These are phyloP conservation scores for Diaporthe humulicola DNA, from an alignment of 2,329 filamentous ascomycete species.

Conservation along the genomic window DNA sequence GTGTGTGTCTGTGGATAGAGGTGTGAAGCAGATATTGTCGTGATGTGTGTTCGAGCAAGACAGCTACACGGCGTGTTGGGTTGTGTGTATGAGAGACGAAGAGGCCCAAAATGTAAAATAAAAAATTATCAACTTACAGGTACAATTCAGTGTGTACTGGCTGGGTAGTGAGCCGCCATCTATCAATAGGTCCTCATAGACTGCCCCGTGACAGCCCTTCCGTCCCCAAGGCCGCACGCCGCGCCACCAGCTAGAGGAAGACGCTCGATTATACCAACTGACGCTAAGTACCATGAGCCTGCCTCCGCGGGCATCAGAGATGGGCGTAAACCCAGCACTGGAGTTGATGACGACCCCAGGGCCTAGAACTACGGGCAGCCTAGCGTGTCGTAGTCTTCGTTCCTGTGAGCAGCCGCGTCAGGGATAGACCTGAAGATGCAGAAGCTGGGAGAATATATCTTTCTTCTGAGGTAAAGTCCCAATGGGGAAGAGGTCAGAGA, in stretches of 20 bases:
- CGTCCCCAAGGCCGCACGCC: neutral
- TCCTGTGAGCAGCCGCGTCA: neutral
- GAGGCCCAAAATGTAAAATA: neutral
- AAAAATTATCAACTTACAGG: neutral
- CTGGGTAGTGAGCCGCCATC: neutral
- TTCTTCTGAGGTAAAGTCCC: neutral
- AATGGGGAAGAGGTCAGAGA: neutral
- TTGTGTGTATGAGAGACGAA: neutral
- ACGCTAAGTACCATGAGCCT: neutral
- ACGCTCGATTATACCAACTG: too few species aligned
- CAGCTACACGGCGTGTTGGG: neutral
- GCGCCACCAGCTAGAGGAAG: neutral
- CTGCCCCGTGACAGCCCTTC: neutral
- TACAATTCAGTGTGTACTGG: neutral
- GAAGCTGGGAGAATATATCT: neutral
- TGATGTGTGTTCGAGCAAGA: neutral
- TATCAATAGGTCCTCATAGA: neutral
- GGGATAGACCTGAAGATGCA: neutral
- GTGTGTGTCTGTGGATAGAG: neutral
- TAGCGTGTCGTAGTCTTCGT: neutral
- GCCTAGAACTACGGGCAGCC: neutral
- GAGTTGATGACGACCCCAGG: too few species aligned
- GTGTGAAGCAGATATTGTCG: neutral
- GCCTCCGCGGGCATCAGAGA: neutral
- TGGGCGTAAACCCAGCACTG: neutral